Evolutionary conservation across 1,139 yeast genomes (phyloP).

Genomic region (Pichia sp.): DNA sequence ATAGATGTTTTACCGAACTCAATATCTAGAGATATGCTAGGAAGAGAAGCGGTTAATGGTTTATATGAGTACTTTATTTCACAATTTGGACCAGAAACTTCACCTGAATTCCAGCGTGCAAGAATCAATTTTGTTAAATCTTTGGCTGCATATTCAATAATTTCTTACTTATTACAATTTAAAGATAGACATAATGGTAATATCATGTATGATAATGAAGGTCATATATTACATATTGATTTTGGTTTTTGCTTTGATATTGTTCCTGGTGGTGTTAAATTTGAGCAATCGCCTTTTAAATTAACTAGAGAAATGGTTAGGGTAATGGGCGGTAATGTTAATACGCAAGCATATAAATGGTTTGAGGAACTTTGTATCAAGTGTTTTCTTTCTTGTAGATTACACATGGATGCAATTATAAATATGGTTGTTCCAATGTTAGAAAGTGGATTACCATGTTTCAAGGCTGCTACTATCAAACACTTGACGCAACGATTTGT

Average conservation of each 20-base stretch:
- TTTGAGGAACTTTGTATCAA: constrained; percentile 93
- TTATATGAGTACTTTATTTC: constrained; percentile 85
- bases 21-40: constrained; percentile 94
- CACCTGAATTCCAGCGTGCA: constrained; percentile 84
- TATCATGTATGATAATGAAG: constrained; percentile 94
- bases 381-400: constrained; percentile 84
- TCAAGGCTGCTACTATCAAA: constrained; percentile 77
- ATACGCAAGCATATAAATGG: constrained; percentile 86
- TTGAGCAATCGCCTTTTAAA: constrained; percentile 96
- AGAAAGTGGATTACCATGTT: constrained; percentile 93
- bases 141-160: constrained; percentile 91
- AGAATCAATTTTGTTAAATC: constrained; percentile 89
- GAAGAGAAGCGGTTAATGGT: constrained; percentile 98
- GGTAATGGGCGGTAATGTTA: constrained; percentile 84
- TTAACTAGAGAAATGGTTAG: constrained; percentile 93
- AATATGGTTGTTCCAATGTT: constrained; percentile 89
- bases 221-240: constrained; percentile 92
- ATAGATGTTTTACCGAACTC: constrained; percentile 96
- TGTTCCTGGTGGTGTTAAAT: constrained; percentile 97
- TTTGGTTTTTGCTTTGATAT: constrained; percentile 98
- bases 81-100: constrained; percentile 89
- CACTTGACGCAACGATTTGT: constrained; percentile 74
- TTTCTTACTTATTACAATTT: constrained; percentile 85
- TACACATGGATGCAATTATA: constrained; percentile 80
- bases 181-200: constrained; percentile 99